Conservation (phyloP, 1,284 basidiomycete genomes). For the Leccinum pachyderme region DNA sequence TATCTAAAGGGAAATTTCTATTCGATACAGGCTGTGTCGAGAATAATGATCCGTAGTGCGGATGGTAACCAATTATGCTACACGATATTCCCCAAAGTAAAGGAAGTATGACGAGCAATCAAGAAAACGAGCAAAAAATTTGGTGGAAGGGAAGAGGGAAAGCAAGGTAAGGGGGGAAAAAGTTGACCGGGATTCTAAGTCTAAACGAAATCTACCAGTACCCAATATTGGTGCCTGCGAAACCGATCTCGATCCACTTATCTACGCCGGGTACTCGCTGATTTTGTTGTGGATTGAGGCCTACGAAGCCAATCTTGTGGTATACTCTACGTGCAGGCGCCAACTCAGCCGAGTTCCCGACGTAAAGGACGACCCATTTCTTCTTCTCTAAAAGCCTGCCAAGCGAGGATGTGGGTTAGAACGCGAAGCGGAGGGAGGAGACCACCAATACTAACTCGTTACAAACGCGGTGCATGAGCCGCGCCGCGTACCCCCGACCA, state of each 20-base stretch:
- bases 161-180: too few species aligned
- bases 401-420: too few species aligned
- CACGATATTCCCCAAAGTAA: not conserved
- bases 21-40: not conserved
- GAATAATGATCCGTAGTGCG: not conserved
- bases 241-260: constrained; percentile 24
- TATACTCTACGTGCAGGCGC: constrained; percentile 22
- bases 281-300: constrained; percentile 9
- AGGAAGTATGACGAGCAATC: not conserved
- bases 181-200: too few species aligned
- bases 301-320: constrained; percentile 25
- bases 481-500: constrained; percentile 42
- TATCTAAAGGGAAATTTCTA: not conserved
- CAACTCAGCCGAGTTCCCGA: constrained; percentile 35
- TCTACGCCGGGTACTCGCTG: constrained; percentile 19
- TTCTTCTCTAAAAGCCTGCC: constrained; percentile 37
- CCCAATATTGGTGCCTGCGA: constrained; percentile 12
- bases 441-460: constrained; percentile 35
- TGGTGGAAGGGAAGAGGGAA: too few species aligned
- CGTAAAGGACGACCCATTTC: constrained; percentile 47
- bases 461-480: constrained; percentile 44
- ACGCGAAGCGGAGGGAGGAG: too few species aligned
- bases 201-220: too few species aligned
- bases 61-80: constrained; percentile 10
- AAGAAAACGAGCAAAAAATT: not conserved